phyloP scores from a whole-genome alignment of 805 yeast genomes.

The Yueomyces sinensis region DNA sequence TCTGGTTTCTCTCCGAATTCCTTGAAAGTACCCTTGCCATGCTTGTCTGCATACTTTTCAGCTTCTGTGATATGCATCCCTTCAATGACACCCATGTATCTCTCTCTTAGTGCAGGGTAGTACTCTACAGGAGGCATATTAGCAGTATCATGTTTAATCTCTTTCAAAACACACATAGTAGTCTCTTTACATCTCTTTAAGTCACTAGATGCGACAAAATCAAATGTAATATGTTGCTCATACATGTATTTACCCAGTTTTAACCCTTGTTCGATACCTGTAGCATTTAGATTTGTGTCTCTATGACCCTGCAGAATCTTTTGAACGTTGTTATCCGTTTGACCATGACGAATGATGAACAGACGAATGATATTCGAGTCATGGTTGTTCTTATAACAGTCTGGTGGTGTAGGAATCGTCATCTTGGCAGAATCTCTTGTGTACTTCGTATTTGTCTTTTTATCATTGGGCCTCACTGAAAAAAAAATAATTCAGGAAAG shows the following conservation, averaged over 20 bases:
- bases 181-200: slow-evolving; percentile 50
- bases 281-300: slow-evolving; percentile 48
- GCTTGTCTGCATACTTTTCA: slow-evolving; percentile 31
- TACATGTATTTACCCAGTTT: slow-evolving; percentile 31
- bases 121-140: slow-evolving; percentile 13
- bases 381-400: slow-evolving; percentile 17
- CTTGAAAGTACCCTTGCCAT: slow-evolving; percentile 41
- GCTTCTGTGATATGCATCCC: slow-evolving; percentile 66
- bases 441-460: too few relatives aligned
- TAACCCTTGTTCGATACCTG: slow-evolving; percentile 49
- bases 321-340: slow-evolving; percentile 56
- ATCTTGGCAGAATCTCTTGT: too few relatives aligned
- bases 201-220: slow-evolving; percentile 29
- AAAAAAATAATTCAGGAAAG: too few relatives aligned
- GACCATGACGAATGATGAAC: slow-evolving; percentile 72
- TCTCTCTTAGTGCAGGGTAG: slow-evolving; percentile 46
- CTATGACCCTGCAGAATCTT: slow-evolving; percentile 70
- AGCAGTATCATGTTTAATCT: neutral
- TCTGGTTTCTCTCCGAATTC: slow-evolving; percentile 51
- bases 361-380: slow-evolving; percentile 31
- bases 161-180: slow-evolving; percentile 27
- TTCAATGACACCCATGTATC: slow-evolving; percentile 68
- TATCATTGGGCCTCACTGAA: too few relatives aligned
- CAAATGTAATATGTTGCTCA: slow-evolving; percentile 24
- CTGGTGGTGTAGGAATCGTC: neutral